phyloP scores from a whole-genome alignment of 257 asterid species.

The Solanum neorickii region DNA sequence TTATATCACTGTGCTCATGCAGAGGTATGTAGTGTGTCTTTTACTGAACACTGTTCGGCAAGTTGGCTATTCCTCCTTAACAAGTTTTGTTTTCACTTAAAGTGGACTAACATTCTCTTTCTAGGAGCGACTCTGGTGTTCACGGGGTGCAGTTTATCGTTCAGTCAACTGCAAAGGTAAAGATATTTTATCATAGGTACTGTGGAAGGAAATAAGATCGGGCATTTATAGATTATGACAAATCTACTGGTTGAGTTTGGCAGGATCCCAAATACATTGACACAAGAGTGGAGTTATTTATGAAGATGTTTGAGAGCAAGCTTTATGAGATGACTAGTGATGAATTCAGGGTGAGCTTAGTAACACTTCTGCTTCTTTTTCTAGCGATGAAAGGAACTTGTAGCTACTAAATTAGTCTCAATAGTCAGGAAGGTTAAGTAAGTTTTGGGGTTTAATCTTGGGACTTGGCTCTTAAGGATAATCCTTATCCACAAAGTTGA shows the following conservation, averaged over 20 bases:
- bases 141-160: conserved; percentile 88
- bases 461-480: not conserved
- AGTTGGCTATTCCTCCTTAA: not conserved
- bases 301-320: conserved; percentile 74
- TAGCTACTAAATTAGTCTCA: not conserved
- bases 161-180: conserved; percentile 86
- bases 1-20: conserved; percentile 80
- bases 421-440: not conserved
- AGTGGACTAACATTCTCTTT: not conserved
- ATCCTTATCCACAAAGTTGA: not conserved
- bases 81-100: not conserved
- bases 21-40: conserved; percentile 40
- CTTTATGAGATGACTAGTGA: conserved; percentile 73
- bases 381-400: not conserved
- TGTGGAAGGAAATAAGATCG: not conserved
- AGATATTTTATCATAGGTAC: not conserved
- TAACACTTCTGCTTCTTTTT: not conserved
- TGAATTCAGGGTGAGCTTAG: conserved; percentile 62
- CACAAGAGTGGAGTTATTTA: conserved; percentile 73
- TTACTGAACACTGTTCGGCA: not conserved
- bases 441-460: not conserved
- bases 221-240: not conserved
- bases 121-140: conserved; percentile 82
- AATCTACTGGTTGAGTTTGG: conserved; percentile 14
- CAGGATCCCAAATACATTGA: conserved; percentile 92